phyloP scores from a whole-genome alignment of 139 green algal species.

The Chlamydomonas applanata region DNA sequence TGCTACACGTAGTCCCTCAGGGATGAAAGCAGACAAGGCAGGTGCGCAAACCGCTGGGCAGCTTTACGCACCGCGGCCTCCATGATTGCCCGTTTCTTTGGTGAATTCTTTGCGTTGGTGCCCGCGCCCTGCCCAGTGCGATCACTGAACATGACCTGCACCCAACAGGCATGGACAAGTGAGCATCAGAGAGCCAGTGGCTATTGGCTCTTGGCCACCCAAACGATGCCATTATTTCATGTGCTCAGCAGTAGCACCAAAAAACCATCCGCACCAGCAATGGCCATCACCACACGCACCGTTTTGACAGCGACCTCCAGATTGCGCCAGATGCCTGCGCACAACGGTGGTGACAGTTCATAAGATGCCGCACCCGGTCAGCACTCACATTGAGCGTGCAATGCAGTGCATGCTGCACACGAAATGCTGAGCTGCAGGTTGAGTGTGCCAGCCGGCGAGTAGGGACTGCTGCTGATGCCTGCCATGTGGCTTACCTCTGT shows the following conservation, averaged over 20 bases:
- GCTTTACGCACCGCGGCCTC: background rate
- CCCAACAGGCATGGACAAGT: too few species aligned
- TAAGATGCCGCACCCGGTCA: background rate
- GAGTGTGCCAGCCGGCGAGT: too few species aligned
- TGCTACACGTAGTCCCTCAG: background rate
- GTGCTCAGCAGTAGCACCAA: too few species aligned
- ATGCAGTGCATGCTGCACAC: background rate
- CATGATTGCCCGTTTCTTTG: conserved; percentile 6
- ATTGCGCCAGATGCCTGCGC: background rate
- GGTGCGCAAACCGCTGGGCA: background rate
- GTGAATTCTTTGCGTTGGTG: conserved; percentile 5
- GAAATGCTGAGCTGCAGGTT: too few species aligned
- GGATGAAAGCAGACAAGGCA: background rate
- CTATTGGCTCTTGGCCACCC: too few species aligned
- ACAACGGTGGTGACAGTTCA: background rate
- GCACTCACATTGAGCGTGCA: background rate
- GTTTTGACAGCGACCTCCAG: conserved; percentile 10
- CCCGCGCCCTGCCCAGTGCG: background rate
- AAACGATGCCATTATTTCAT: too few species aligned
- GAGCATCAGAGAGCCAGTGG: too few species aligned
- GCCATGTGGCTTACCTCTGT: background rate
- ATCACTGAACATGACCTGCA: background rate
- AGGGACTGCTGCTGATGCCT: too few species aligned
- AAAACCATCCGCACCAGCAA: too few species aligned
- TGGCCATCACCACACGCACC: too few species aligned